Percentiles rank a stretch among this genome's conserved stretches.
Conservation (phyloP, 305 asterid genomes). For the Fraxinus ornus region DNA sequence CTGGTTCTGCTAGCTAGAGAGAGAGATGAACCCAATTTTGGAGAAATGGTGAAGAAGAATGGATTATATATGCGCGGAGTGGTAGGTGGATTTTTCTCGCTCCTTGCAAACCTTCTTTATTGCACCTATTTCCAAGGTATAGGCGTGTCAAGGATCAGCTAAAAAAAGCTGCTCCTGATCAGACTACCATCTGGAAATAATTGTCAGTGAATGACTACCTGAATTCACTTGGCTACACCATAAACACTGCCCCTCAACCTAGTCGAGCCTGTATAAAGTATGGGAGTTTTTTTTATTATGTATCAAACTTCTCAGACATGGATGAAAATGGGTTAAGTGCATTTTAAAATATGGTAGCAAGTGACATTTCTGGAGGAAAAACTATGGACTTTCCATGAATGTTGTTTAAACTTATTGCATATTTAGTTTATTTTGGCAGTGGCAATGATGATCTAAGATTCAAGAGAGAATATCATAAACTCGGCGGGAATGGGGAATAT, state of each 20-base stretch:
- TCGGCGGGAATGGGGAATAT: background rate
- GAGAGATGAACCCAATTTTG: too few relatives aligned
- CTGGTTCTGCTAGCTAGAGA: too few relatives aligned
- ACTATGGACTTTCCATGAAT: background rate
- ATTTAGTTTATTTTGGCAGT: background rate
- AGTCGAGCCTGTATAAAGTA: background rate
- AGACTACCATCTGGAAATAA: too few relatives aligned
- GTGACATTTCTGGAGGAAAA: background rate
- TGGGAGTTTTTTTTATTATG: background rate
- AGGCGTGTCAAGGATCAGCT: too few relatives aligned
- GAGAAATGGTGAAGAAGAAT: too few relatives aligned
- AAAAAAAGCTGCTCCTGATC: too few relatives aligned
- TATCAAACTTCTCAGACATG: background rate
- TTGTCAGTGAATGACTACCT: background rate
- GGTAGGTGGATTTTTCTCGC: too few relatives aligned
- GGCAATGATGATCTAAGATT: background rate
- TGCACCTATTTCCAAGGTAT: too few relatives aligned
- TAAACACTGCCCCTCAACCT: background rate
- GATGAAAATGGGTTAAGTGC: background rate
- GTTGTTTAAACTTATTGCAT: background rate
- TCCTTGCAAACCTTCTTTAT: too few relatives aligned
- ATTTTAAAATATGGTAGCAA: background rate
- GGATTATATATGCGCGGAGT: too few relatives aligned
- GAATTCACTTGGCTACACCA: background rate
- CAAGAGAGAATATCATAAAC: background rate